These are phyloP conservation scores for Leccinum disarticulatum DNA, from an alignment of 768 basidiomycete genomes.

Conservation along the genomic window DNA sequence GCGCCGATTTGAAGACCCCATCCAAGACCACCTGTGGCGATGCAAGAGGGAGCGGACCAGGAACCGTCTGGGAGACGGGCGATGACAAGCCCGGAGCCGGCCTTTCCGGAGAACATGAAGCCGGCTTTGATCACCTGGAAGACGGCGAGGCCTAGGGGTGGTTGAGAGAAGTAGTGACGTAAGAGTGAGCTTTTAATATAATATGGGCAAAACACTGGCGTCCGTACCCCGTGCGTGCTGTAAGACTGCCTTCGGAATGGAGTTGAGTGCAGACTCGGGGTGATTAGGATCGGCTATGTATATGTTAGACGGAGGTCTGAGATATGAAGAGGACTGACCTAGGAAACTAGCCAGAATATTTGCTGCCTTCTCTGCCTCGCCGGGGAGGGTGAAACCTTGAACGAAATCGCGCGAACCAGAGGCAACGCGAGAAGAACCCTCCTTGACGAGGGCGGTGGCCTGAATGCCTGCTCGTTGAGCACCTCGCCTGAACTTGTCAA, in stretches of 20 bases:
- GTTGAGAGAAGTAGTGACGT: neutral
- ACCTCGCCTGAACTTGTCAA: slow-evolving; percentile 78
- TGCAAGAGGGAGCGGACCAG: slow-evolving; percentile 96
- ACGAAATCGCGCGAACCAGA: slow-evolving; percentile 76
- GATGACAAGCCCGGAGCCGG: slow-evolving; percentile 90
- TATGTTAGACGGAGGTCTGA: neutral
- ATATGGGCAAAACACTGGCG: neutral
- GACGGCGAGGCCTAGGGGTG: slow-evolving; percentile 74
- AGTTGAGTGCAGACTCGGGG: slow-evolving; percentile 88
- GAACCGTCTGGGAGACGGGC: slow-evolving; percentile 92
- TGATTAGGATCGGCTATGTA: slow-evolving; percentile 76
- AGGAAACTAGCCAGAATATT: slow-evolving; percentile 89
- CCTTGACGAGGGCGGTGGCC: slow-evolving; percentile 71
- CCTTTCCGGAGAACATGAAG: slow-evolving; percentile 94
- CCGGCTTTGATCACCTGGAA: slow-evolving; percentile 94
- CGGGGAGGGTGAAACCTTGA: slow-evolving; percentile 85
- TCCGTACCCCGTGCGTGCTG: slow-evolving; percentile 79
- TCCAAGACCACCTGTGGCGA: slow-evolving; percentile 92
- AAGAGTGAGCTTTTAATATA: neutral
- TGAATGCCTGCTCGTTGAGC: slow-evolving; percentile 82
- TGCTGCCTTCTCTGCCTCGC: slow-evolving; percentile 92
- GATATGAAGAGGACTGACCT: slow-evolving; percentile 46
- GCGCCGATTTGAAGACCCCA: slow-evolving; percentile 97
- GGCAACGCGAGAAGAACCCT: slow-evolving; percentile 66
- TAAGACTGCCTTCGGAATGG: slow-evolving; percentile 91